phyloP scores from a whole-genome alignment of 2,329 filamentous ascomycete genomes.

The Podosphaera xanthii region DNA sequence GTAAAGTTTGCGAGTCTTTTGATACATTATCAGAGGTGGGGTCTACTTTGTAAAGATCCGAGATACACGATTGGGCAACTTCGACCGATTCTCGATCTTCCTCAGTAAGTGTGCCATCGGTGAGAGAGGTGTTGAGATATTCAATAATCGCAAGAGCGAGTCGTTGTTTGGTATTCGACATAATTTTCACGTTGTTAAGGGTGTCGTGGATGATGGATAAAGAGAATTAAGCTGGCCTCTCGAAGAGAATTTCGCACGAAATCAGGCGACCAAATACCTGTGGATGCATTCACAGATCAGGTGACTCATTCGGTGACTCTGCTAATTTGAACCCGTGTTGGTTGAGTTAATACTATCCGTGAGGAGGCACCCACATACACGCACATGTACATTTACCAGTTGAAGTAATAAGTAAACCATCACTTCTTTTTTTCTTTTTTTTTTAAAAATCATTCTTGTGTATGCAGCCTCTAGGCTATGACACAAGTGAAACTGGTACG shows the following conservation, averaged over 20 bases:
- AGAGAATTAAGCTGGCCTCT: not conserved
- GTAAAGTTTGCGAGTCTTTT: constrained; percentile 65
- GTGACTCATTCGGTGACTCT: too few species aligned
- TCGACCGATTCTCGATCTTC: constrained; percentile 91
- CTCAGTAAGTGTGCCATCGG: constrained; percentile 66
- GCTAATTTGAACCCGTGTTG: too few species aligned
- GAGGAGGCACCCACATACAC: too few species aligned
- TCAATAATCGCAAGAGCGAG: constrained; percentile 94
- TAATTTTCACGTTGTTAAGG: constrained; percentile 2
- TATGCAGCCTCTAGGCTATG: too few species aligned
- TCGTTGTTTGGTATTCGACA: constrained; percentile 35
- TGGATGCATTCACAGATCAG: too few species aligned
- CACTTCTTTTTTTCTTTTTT: too few species aligned
- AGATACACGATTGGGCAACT: constrained; percentile 81
- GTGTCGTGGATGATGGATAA: not conserved
- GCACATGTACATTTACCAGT: too few species aligned
- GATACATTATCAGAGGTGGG: constrained; percentile 48
- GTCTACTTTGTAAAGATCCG: constrained; percentile 88
- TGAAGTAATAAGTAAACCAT: too few species aligned
- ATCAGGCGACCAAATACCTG: too few species aligned
- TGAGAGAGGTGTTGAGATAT: constrained; percentile 66
- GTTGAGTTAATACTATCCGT: too few species aligned
- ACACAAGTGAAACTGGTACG: too few species aligned
- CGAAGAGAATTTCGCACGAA: not conserved
- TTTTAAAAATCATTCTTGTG: too few species aligned